Evolutionary conservation across 2,329 filamentous ascomycete species (phyloP).

Genomic region (Botrytis paeoniae): DNA sequence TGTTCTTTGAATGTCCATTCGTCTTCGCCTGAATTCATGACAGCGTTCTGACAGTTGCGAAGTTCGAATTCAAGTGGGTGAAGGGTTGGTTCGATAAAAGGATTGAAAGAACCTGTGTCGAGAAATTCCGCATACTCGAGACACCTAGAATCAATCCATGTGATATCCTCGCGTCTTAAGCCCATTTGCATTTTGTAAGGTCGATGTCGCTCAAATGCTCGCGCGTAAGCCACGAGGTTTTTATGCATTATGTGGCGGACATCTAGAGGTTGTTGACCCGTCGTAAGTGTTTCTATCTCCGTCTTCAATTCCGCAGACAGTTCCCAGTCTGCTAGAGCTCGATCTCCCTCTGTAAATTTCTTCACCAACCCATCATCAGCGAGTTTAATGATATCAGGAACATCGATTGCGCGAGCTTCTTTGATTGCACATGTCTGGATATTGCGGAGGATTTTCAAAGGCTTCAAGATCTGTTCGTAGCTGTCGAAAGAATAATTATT

Average conservation of each 20-base stretch:
- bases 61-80: constrained; percentile 20
- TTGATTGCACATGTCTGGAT: background rate
- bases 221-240: constrained; percentile 13
- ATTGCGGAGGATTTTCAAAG: constrained; percentile 10
- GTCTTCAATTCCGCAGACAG: background rate
- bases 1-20: background rate
- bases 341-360: background rate
- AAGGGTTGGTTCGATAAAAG: background rate
- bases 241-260: constrained; percentile 13
- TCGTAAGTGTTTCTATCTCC: background rate
- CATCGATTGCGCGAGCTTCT: background rate
- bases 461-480: background rate
- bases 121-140: background rate
- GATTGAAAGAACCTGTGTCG: background rate
- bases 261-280: background rate
- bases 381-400: constrained; percentile 4
- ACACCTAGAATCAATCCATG: background rate
- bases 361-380: background rate
- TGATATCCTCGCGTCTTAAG: constrained; percentile 7
- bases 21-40: background rate
- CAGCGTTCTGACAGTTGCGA: background rate
- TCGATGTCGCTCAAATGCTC: constrained; percentile 15
- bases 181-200: constrained; percentile 19
- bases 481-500: background rate
- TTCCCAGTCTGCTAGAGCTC: background rate